phyloP scores from a whole-genome alignment of 2,329 filamentous ascomycete genomes.

The Xylaria sp. region DNA sequence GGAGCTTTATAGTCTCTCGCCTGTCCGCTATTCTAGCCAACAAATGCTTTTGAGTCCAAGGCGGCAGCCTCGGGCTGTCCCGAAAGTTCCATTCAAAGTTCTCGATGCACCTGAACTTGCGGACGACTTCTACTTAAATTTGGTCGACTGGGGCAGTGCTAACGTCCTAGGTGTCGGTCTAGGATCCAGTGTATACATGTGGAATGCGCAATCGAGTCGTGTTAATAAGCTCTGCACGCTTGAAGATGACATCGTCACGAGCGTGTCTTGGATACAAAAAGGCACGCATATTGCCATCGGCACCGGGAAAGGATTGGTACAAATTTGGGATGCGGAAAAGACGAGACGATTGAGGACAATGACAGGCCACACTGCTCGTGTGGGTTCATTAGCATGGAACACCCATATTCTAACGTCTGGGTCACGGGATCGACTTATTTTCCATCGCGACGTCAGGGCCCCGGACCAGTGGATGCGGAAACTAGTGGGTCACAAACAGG shows the following conservation, averaged over 20 bases:
- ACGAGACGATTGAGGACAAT: slow-evolving; percentile 87
- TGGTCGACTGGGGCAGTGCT: slow-evolving; percentile 96
- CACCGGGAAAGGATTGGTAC: slow-evolving; percentile 90
- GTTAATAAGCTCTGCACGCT: slow-evolving; percentile 95
- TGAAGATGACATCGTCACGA: slow-evolving; percentile 92
- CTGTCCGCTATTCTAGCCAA: slow-evolving; percentile 90
- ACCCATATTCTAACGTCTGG: slow-evolving; percentile 96
- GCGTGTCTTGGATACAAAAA: slow-evolving; percentile 97
- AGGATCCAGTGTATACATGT: slow-evolving; percentile 95
- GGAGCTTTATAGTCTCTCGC: slow-evolving; percentile 94
- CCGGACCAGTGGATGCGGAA: slow-evolving; percentile 89
- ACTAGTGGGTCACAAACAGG: slow-evolving; percentile 93
- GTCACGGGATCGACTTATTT: slow-evolving; percentile 90
- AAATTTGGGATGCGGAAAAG: slow-evolving; percentile 96
- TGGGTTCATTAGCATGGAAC: slow-evolving; percentile 96
- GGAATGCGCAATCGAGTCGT: slow-evolving; percentile 89
- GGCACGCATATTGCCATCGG: slow-evolving; percentile 96
- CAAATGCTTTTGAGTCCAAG: slow-evolving; percentile 90
- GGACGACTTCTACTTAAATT: slow-evolving; percentile 96
- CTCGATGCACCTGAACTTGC: slow-evolving; percentile 94
- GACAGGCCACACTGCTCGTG: slow-evolving; percentile 92
- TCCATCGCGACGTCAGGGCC: slow-evolving; percentile 92
- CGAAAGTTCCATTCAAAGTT: slow-evolving; percentile 97
- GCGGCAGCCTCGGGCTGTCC: slow-evolving; percentile 86
- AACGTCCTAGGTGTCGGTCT: slow-evolving; percentile 93